Base-by-base conservation (phyloP, 1,284 basidiomycete species). In the Tilletia walkeri region DNA sequence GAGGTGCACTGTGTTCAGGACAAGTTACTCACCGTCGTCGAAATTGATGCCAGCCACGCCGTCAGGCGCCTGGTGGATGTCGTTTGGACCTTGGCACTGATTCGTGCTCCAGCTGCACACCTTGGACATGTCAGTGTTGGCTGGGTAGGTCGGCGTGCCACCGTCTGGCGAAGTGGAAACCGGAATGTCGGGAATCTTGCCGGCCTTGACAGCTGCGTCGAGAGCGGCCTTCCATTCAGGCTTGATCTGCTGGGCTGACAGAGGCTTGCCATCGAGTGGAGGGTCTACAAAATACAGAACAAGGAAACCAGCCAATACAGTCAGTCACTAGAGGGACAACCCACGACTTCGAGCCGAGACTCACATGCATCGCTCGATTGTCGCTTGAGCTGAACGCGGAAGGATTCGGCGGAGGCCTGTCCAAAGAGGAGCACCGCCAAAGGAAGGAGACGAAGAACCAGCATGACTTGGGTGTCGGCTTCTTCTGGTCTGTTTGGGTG, bases 131-230 rank as follows among this genome's bases (percentile, higher is more conserved):
- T 63, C 36, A 53, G 72, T 74, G 67, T 75, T 73, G 2, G 72
- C 41, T 18, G 79, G 79, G 72, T 80, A 80, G 67, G 48, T 67
- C 24, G 70, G 49, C 67, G 67, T 71, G 65, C 66, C 74, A 38
- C 59, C 59, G 72, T 70, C 67, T 56, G 72, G 68, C 66, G 75
- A 73, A 66, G 86, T 86, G 6, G 89, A 85, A 50, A 81, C 75
- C 10, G 90, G 89, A 68, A 92, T 86, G 78, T 88, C 80, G 10
- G 92, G 92, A 68, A 94, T 92, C 76, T 88, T 88, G 65, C 90
- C 90, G 5, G 88, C 88, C 59, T 63, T 10, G 59, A 63, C 59
- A 16, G 59, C 59, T 18, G 59, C 59, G 30, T 63, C 34, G 36
- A 63, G 59, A 20, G 59, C 59, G 5, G 34, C 38, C 59, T 63